Percentiles rank a stretch among this genome's conserved stretches.
Evolutionary conservation across 352 stramenopile species (phyloP).

Genomic region (Phytopythium montanum): DNA sequence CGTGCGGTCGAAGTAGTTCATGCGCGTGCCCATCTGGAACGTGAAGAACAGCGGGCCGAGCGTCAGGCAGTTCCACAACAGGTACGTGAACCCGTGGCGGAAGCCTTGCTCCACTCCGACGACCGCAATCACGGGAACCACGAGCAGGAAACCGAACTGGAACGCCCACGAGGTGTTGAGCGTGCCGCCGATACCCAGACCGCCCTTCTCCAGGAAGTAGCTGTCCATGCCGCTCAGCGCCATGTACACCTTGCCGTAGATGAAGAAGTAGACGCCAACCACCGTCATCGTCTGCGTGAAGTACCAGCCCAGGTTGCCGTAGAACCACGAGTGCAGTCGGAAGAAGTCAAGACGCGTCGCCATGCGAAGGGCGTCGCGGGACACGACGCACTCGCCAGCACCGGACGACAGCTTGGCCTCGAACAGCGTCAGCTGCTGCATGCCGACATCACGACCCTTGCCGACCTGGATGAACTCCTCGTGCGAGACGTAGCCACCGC

Average conservation of each 20-base stretch:
- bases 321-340: slow-evolving; percentile 97
- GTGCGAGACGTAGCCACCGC: slow-evolving; percentile 68
- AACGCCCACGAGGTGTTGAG: slow-evolving; percentile 96
- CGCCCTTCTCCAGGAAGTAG: slow-evolving; percentile 89
- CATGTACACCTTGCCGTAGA: slow-evolving; percentile 97
- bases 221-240: slow-evolving; percentile 91
- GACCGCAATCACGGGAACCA: slow-evolving; percentile 96
- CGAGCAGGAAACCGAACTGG: slow-evolving; percentile 95
- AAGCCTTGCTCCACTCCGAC: slow-evolving; percentile 97
- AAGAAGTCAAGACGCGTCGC: slow-evolving; percentile 96
- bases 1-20: slow-evolving; percentile 98
- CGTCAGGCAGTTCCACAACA: slow-evolving; percentile 95
- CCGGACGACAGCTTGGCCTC: slow-evolving; percentile 97
- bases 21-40: slow-evolving; percentile 99
- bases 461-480: slow-evolving; percentile 89
- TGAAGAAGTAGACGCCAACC: slow-evolving; percentile 97
- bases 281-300: slow-evolving; percentile 98
- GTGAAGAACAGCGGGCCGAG: slow-evolving; percentile 99
- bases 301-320: slow-evolving; percentile 98
- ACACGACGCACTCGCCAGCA: slow-evolving; percentile 96
- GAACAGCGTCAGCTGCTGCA: slow-evolving; percentile 98
- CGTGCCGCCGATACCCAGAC: slow-evolving; percentile 92
- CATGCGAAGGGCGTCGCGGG: slow-evolving; percentile 95
- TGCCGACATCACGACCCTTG: slow-evolving; percentile 98
- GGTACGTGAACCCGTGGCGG: slow-evolving; percentile 88